phyloP scores from a whole-genome alignment of 345 rosid genomes.

The Zanthoxylum bungeanum region DNA sequence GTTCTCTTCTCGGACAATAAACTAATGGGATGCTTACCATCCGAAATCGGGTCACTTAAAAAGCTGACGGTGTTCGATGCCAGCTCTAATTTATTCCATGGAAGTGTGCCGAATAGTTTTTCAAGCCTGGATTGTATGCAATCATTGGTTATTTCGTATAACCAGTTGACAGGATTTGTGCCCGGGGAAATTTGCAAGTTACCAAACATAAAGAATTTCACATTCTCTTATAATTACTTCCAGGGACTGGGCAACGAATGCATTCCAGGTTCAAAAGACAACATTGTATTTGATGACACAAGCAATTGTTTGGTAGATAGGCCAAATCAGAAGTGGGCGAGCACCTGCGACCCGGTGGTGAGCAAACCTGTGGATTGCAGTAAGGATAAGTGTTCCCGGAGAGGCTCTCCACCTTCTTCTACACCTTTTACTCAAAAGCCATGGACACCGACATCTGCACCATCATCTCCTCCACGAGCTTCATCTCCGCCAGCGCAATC shows the following conservation, averaged over 20 bases:
- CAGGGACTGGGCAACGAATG: conserved; percentile 46
- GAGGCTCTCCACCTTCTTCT: neutral
- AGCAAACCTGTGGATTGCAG: conserved; percentile 68
- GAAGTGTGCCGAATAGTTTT: conserved; percentile 42
- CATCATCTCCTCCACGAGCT: neutral
- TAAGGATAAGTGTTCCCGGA: conserved; percentile 45
- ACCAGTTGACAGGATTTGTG: conserved; percentile 59
- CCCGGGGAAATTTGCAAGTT: conserved; percentile 51
- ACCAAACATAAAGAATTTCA: conserved; percentile 51
- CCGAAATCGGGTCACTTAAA: conserved; percentile 50
- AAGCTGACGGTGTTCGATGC: conserved; percentile 58
- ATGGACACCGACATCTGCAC: neutral
- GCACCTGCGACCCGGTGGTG: conserved; percentile 42
- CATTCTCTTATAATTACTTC: conserved; percentile 60
- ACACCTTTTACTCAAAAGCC: neutral
- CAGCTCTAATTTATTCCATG: conserved; percentile 47
- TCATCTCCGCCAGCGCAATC: neutral
- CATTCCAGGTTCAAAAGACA: conserved; percentile 21
- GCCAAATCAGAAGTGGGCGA: conserved; percentile 39
- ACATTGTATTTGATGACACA: conserved; percentile 38
- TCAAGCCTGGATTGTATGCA: conserved; percentile 33
- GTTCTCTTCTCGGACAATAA: conserved; percentile 47
- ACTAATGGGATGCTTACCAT: conserved; percentile 71
- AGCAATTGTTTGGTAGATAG: conserved; percentile 52
- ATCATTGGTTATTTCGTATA: conserved; percentile 39